These are phyloP conservation scores for Rachicladosporium sp. DNA, from an alignment of 2,329 filamentous ascomycete species.

Conservation along the genomic window DNA sequence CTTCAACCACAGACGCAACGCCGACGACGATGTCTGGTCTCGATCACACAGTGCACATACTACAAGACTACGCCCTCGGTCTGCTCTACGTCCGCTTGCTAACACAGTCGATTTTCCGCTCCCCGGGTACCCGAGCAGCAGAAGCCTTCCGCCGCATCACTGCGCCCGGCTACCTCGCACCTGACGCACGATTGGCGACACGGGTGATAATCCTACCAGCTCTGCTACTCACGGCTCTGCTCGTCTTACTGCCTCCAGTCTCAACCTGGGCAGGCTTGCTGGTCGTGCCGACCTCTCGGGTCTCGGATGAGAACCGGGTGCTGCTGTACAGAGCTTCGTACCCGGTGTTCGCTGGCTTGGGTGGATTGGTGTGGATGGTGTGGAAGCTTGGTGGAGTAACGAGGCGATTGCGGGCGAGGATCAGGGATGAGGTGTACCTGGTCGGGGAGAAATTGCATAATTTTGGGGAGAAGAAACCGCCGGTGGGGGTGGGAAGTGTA, in stretches of 20 bases:
- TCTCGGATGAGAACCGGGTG: conserved; percentile 3
- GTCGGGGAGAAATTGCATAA: conserved; percentile 94
- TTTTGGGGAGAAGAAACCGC: conserved; percentile 53
- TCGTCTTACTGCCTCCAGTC: too few species aligned
- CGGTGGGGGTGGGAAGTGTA: conserved; percentile 20
- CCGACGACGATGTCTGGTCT: neutral
- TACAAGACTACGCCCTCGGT: conserved; percentile 90
- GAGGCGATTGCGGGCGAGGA: conserved; percentile 63
- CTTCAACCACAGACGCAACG: conserved; percentile 9
- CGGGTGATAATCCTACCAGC: conserved; percentile 76
- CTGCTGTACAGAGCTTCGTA: conserved; percentile 58
- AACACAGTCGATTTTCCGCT: conserved; percentile 54
- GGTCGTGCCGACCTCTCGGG: too few species aligned
- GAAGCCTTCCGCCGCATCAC: conserved; percentile 60
- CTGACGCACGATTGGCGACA: conserved; percentile 67
- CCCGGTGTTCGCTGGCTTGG: conserved; percentile 36
- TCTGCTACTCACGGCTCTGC: conserved; percentile 43
- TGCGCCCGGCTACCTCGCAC: conserved; percentile 59
- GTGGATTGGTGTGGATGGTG: conserved; percentile 1
- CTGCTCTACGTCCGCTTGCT: conserved; percentile 79
- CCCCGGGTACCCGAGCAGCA: conserved; percentile 58
- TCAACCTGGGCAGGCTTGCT: too few species aligned
- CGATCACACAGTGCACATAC: conserved; percentile 65
- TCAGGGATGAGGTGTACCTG: conserved; percentile 89
- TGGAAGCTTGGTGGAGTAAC: conserved; percentile 42